Base-by-base conservation (phyloP, 202 grass and related monocot species). In the Saccharum hybrid region DNA sequence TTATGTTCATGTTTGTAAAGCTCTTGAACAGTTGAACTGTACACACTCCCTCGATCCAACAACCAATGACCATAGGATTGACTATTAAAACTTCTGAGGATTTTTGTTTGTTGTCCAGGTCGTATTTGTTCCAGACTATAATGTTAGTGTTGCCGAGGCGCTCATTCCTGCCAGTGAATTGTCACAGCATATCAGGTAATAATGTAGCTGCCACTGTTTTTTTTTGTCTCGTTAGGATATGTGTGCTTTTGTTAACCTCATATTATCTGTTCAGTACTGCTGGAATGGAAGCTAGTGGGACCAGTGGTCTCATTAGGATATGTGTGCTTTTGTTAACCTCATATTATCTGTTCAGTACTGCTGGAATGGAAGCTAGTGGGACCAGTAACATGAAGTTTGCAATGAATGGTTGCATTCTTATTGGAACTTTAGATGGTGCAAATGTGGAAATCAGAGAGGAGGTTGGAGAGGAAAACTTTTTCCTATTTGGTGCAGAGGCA, bases 371-470 rank as follows among this genome's bases (percentile, higher is more conserved):
- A 82, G 96, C 96, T 72, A 99, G 96, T 87, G 96, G 96, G 52
- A 99, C 96, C 42, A 99, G 96, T 75, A 99, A 99, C 78, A 99
- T 99, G 96, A 99, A 99, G 80, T 99, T 96, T 86, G 68, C 89
- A 37, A 96, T 96, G 96, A 96, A 99, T 71, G 96, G 96, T 1
- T 99, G 96, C 65, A 45, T 96, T 66, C 86, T 96, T 71, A 99
- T 99, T 77, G 96, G 96, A 88, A 99, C 91, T 83, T 85, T 99
- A 79, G 96, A 99, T 82, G 96, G 96, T 74, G 96, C 96, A 4
- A 99, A 99, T 86, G 96, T 99, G 18, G 96, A 99, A 93, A 99
- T 99, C 79, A 94, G 96, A 87, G 87, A 99, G 81, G 96, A 94
- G 90, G 96, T 99, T 83, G 96, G 96, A 19, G 88, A 94, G 72